These are phyloP conservation scores for Debaryomyces maramus DNA, from an alignment of 805 yeast species.

Conservation along the genomic window DNA sequence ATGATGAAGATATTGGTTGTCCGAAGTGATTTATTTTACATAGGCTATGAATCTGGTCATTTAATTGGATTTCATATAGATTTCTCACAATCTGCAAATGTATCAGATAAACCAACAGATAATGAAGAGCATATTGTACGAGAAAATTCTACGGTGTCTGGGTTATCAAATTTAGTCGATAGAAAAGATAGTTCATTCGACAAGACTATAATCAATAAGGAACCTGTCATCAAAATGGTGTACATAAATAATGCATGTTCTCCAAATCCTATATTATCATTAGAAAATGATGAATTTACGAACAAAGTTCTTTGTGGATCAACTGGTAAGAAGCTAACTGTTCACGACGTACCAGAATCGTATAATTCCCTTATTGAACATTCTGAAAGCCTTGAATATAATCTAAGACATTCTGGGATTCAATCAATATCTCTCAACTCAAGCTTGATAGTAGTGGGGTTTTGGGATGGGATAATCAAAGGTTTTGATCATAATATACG, in stretches of 20 bases:
- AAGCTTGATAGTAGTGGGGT: conserved; percentile 30
- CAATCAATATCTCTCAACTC: conserved; percentile 24
- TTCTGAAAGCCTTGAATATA: conserved; percentile 1
- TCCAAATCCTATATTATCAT: conserved; percentile 57
- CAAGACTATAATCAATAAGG: conserved; percentile 24
- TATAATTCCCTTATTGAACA: not conserved
- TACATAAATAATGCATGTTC: conserved; percentile 34
- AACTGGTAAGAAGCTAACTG: conserved; percentile 41
- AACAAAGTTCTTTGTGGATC: conserved; percentile 45
- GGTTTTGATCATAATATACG: conserved; percentile 10
- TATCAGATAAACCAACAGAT: too few species aligned
- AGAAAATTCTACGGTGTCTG: not conserved
- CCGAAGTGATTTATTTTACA: conserved; percentile 26
- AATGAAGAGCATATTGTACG: not conserved
- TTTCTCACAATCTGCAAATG: not conserved
- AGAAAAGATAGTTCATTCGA: not conserved
- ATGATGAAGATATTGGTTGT: conserved; percentile 58
- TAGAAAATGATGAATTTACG: conserved; percentile 28
- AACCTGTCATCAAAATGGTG: conserved; percentile 17
- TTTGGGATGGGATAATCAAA: conserved; percentile 55
- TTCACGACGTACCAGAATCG: conserved; percentile 19
- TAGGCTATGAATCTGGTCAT: conserved; percentile 80
- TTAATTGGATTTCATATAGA: conserved; percentile 28
- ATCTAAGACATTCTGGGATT: conserved; percentile 19
- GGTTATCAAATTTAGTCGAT: not conserved